Conservation (phyloP, 2,329 filamentous ascomycete genomes). For the Colletotrichum agaves region DNA sequence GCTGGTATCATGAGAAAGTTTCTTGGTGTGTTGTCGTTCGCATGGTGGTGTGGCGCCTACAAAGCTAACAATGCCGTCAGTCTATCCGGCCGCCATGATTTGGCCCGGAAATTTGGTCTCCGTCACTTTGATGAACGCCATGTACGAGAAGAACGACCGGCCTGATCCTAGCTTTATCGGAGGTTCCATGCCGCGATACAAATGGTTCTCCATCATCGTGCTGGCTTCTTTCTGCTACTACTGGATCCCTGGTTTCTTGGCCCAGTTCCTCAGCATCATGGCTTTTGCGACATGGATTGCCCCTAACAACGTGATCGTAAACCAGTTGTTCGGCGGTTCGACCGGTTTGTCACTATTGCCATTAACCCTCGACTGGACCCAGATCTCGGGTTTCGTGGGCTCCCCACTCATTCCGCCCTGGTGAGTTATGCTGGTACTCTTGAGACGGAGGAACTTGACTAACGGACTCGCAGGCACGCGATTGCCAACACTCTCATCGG, state of each 20-base stretch:
- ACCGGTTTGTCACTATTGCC: slow-evolving; percentile 76
- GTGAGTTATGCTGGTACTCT: slow-evolving; percentile 48
- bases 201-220: slow-evolving; percentile 71
- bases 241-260: slow-evolving; percentile 76
- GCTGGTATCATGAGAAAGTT: slow-evolving; percentile 75
- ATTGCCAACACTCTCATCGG: slow-evolving; percentile 79
- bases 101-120: slow-evolving; percentile 77
- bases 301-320: slow-evolving; percentile 74
- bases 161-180: slow-evolving; percentile 66
- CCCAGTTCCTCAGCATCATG: slow-evolving; percentile 76
- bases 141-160: slow-evolving; percentile 70
- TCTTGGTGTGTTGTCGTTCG: slow-evolving; percentile 56
- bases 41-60: neutral
- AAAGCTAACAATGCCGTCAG: slow-evolving; percentile 43
- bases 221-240: slow-evolving; percentile 71
- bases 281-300: slow-evolving; percentile 78
- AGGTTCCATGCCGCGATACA: slow-evolving; percentile 73
- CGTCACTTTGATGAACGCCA: slow-evolving; percentile 75
- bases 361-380: slow-evolving; percentile 82
- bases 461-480: slow-evolving; percentile 63
- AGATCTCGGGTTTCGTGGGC: slow-evolving; percentile 74
- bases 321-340: slow-evolving; percentile 77
- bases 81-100: slow-evolving; percentile 77
- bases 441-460: neutral
- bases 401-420: slow-evolving; percentile 78